phyloP scores from a whole-genome alignment of 176 grass and related monocot species.

The Zea mays region Zm-B73-REFERENCE-NAM-5.0 NC_050096.1:30675501-30676000 shows the following conservation, averaged over 20 bases:
- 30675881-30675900: not conserved
- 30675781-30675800: not conserved
- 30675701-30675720: not conserved
- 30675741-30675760: not conserved
- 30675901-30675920: conserved; percentile 16
- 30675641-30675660: not conserved
- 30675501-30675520: no score
- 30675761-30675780: not conserved
- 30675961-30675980: not conserved
- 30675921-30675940: not conserved
- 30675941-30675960: not conserved
- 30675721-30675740: not conserved
- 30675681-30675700: not conserved
- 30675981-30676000: not conserved
- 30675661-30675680: not conserved
- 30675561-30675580: not conserved
- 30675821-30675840: not conserved
- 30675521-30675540: no score
- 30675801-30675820: not conserved
- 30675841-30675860: not conserved
- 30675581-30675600: conserved; percentile 25
- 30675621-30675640: not conserved
- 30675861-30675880: not conserved
- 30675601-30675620: conserved; percentile 1
- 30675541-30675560: not conserved